These are phyloP conservation scores for Arabidopsis hybrid DNA, from an alignment of 441 rosid species.

Conservation along the genomic window DNA sequence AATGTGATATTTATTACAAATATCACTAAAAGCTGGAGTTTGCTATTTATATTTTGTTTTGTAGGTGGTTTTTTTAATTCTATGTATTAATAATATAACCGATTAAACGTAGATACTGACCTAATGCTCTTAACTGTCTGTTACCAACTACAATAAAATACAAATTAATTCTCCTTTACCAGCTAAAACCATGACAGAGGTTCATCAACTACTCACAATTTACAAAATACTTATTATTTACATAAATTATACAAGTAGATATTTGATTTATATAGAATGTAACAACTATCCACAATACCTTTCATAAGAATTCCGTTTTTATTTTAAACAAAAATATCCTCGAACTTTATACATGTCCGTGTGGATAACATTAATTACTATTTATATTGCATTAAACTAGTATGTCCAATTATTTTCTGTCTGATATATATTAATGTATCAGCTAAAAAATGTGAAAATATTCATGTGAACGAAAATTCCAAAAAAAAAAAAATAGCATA, in stretches of 20 bases:
- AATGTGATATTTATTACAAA: constrained; percentile 7
- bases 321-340: constrained; percentile 11
- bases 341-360: constrained; percentile 34
- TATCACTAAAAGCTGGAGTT: constrained; percentile 24
- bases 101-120: constrained; percentile 36
- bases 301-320: background rate
- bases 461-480: constrained; percentile 22
- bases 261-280: background rate
- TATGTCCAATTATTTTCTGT: constrained; percentile 11
- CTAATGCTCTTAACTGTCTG: constrained; percentile 42
- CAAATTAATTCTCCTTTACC: constrained; percentile 23
- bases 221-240: constrained; percentile 1
- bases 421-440: constrained; percentile 23
- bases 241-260: background rate
- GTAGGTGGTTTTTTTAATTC: constrained; percentile 27
- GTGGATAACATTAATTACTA: constrained; percentile 35
- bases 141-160: constrained; percentile 40
- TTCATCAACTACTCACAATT: constrained; percentile 39
- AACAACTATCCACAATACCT: background rate
- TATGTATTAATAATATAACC: background rate
- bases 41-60: background rate
- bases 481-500: background rate
- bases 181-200: constrained; percentile 40
- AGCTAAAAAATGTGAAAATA: constrained; percentile 4
- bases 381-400: constrained; percentile 10